phyloP scores from a whole-genome alignment of 768 basidiomycete species.

The Tulasnella calospora region DNA sequence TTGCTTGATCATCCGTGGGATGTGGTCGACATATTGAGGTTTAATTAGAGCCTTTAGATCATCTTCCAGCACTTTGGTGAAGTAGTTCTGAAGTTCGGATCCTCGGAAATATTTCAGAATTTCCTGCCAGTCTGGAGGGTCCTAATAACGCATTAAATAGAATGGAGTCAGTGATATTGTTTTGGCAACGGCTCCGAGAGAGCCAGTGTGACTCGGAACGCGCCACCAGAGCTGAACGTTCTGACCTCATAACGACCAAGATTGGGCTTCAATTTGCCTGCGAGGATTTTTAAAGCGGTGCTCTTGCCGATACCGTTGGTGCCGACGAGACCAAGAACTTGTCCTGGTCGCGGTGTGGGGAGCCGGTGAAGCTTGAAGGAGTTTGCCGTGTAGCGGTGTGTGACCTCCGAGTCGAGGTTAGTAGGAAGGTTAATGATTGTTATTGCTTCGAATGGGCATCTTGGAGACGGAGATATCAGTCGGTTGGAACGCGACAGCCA shows the following conservation, averaged over 20 bases:
- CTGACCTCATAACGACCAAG: slow-evolving; percentile 87
- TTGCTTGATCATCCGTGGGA: slow-evolving; percentile 92
- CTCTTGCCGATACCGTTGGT: slow-evolving; percentile 99
- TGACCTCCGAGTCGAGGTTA: slow-evolving; percentile 91
- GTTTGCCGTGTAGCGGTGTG: slow-evolving; percentile 97
- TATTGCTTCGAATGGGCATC: slow-evolving; percentile 99
- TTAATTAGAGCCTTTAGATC: slow-evolving; percentile 98
- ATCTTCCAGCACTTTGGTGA: slow-evolving; percentile 98
- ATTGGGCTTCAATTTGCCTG: slow-evolving; percentile 97
- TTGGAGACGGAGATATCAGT: slow-evolving; percentile 36
- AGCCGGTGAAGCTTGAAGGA: slow-evolving; percentile 98
- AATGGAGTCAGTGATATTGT: neutral
- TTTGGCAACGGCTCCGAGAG: neutral
- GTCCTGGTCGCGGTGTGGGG: slow-evolving; percentile 93
- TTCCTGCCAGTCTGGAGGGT: slow-evolving; percentile 98
- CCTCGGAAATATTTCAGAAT: slow-evolving; percentile 98
- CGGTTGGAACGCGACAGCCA: neutral
- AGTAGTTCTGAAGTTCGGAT: slow-evolving; percentile 98
- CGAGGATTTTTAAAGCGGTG: slow-evolving; percentile 92
- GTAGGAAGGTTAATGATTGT: slow-evolving; percentile 98
- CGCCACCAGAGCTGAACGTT: slow-evolving; percentile 13
- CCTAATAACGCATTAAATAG: slow-evolving; percentile 44
- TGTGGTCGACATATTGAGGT: slow-evolving; percentile 99
- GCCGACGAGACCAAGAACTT: slow-evolving; percentile 96
- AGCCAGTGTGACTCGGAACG: slow-evolving; percentile 2